A percentile compares a stretch with the other conserved stretches of the same genome.
Evolutionary conservation across 345 rosid species (phyloP).

Genomic region (Corchorus olitorius): DNA sequence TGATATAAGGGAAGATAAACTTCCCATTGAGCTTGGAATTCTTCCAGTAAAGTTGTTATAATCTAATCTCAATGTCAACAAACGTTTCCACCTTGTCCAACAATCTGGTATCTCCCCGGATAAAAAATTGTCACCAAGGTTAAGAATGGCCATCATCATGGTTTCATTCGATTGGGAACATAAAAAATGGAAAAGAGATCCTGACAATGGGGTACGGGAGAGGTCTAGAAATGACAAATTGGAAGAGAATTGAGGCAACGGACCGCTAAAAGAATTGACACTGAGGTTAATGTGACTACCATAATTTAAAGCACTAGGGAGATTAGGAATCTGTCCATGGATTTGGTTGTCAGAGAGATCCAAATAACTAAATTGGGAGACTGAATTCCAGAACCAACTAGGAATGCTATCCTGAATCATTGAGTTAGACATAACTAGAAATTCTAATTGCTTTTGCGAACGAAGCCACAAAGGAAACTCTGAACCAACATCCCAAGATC

Average conservation of each 20-base stretch:
- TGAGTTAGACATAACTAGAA: constrained; percentile 12
- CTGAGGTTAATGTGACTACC: constrained; percentile 25
- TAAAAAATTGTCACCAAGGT: too few relatives aligned
- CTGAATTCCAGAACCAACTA: constrained; percentile 2
- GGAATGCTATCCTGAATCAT: background rate
- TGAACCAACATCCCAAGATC: background rate
- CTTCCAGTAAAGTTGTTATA: constrained; percentile 17
- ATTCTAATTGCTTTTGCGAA: background rate
- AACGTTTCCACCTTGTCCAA: background rate
- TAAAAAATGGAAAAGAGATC: too few relatives aligned
- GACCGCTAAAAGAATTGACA: constrained; percentile 23
- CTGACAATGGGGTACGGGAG: constrained; percentile 2
- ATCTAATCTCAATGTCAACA: constrained; percentile 1
- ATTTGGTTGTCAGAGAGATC: too few relatives aligned
- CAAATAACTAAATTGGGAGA: background rate
- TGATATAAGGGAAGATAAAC: background rate
- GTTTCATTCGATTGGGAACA: too few relatives aligned
- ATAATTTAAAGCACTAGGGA: background rate
- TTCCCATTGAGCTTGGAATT: constrained; percentile 15
- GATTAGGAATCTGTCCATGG: constrained; percentile 17
- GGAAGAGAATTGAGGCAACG: constrained; percentile 17
- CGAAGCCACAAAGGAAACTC: background rate
- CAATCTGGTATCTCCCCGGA: too few relatives aligned
- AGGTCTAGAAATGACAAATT: constrained; percentile 18
- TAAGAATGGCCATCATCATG: too few relatives aligned